Evolutionary conservation across 2,329 filamentous ascomycete genomes (phyloP).

Genomic region (Neofusicoccum parvum): DNA sequence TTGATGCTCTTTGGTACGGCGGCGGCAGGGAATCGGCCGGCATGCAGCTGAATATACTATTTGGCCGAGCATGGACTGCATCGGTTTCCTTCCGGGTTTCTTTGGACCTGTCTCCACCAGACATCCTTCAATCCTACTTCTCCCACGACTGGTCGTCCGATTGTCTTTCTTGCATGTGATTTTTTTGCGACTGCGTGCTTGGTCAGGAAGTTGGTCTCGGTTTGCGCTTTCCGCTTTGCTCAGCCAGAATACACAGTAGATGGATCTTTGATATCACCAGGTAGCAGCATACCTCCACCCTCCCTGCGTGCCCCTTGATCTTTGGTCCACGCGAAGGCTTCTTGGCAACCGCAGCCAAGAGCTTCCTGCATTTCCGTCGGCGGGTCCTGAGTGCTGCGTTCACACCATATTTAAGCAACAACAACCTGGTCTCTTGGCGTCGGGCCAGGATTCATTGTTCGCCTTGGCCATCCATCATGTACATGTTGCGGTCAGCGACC

Average conservation of each 20-base stretch:
- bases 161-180: slow-evolving; percentile 20
- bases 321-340: slow-evolving; percentile 10
- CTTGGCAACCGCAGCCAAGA: slow-evolving; percentile 1
- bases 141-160: slow-evolving; percentile 16
- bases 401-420: not conserved
- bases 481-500: not conserved
- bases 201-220: not conserved
- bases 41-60: slow-evolving; percentile 8
- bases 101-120: slow-evolving; percentile 20
- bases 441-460: not conserved
- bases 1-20: slow-evolving; percentile 22
- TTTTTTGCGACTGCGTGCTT: slow-evolving; percentile 17
- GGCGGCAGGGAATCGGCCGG: slow-evolving; percentile 17
- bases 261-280: slow-evolving; percentile 18
- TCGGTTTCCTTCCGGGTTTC: slow-evolving; percentile 14
- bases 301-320: not conserved
- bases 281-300: slow-evolving; percentile 7
- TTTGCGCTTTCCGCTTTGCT: slow-evolving; percentile 13
- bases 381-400: not conserved
- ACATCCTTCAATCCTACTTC: slow-evolving; percentile 18
- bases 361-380: not conserved
- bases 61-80: slow-evolving; percentile 10
- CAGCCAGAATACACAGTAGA: slow-evolving; percentile 18
- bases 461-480: not conserved
- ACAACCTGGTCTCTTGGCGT: not conserved